phyloP scores from a whole-genome alignment of 257 asterid genomes.

The Agastache rugosa region DNA sequence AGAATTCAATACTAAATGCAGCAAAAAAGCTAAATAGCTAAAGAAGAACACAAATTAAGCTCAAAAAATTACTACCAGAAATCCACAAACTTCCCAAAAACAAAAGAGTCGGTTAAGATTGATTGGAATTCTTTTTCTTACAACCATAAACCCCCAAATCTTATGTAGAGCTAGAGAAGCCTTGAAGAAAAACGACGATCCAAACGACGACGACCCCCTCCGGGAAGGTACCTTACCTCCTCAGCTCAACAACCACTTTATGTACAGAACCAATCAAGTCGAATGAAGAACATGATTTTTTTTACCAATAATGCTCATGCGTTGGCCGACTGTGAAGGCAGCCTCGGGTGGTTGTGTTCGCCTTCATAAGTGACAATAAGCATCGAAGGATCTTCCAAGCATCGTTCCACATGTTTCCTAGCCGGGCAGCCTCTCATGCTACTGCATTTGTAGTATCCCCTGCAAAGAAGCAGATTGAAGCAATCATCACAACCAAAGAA shows the following conservation, averaged over 20 bases:
- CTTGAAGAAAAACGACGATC: conserved; percentile 32
- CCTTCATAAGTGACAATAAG: conserved; percentile 94
- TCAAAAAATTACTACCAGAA: conserved; percentile 4
- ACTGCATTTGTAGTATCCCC: conserved; percentile 98
- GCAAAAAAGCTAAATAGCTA: background rate
- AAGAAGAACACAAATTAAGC: background rate
- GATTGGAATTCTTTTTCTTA: conserved; percentile 38
- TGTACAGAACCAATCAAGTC: conserved; percentile 40
- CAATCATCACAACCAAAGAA: conserved; percentile 47
- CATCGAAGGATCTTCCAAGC: conserved; percentile 93
- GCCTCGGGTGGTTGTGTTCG: conserved; percentile 84
- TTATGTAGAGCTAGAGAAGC: conserved; percentile 37
- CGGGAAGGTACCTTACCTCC: background rate
- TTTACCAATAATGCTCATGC: conserved; percentile 38
- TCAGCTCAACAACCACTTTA: conserved; percentile 30
- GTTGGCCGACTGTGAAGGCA: conserved; percentile 73
- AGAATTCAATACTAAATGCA: conserved; percentile 1
- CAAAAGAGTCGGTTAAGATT: conserved; percentile 35
- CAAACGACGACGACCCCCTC: conserved; percentile 8
- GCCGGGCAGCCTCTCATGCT: conserved; percentile 99
- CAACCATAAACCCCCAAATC: conserved; percentile 32
- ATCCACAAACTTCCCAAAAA: conserved; percentile 25
- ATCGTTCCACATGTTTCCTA: conserved; percentile 91
- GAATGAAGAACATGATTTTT: background rate
- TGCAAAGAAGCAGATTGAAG: conserved; percentile 35